Percentiles rank a stretch among this genome's conserved stretches.
phyloP scores from a whole-genome alignment of 345 rosid species.

The Geranium rotundifolium region DNA sequence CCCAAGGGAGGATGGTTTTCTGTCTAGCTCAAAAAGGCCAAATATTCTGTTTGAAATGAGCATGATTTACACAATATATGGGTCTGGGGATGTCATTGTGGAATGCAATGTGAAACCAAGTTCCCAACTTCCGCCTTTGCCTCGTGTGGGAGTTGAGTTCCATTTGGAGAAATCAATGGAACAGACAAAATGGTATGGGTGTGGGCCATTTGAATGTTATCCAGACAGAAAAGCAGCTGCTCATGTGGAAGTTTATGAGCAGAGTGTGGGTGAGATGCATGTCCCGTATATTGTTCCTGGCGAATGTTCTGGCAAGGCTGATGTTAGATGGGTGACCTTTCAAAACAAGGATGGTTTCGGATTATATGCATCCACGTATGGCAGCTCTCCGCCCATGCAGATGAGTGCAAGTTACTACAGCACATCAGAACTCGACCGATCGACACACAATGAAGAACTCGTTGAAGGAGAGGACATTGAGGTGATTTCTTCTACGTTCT shows the following conservation, averaged over 20 bases:
- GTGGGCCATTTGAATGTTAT: constrained; percentile 96
- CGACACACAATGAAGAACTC: constrained; percentile 67
- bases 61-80: constrained; percentile 44
- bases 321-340: constrained; percentile 90
- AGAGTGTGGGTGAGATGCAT: constrained; percentile 61
- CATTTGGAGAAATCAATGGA: constrained; percentile 61
- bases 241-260: constrained; percentile 56
- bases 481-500: constrained; percentile 27
- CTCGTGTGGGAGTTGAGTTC: constrained; percentile 80
- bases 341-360: constrained; percentile 61
- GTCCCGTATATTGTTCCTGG: constrained; percentile 95
- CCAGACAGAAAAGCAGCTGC: constrained; percentile 97
- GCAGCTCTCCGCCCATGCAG: constrained; percentile 78
- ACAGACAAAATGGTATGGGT: constrained; percentile 72
- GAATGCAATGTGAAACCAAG: constrained; percentile 53
- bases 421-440: constrained; percentile 54
- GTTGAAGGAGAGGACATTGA: constrained; percentile 54
- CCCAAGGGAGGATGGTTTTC: constrained; percentile 10
- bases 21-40: constrained; percentile 19
- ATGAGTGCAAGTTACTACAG: constrained; percentile 83
- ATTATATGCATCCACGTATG: constrained; percentile 67
- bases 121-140: constrained; percentile 74
- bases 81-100: constrained; percentile 68
- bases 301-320: constrained; percentile 82
- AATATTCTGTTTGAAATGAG: constrained; percentile 42